A percentile compares a stretch with the other conserved stretches of the same genome.
Evolutionary conservation across 805 yeast species (phyloP).

Genomic region (Saccharomyces eubayanus): DNA sequence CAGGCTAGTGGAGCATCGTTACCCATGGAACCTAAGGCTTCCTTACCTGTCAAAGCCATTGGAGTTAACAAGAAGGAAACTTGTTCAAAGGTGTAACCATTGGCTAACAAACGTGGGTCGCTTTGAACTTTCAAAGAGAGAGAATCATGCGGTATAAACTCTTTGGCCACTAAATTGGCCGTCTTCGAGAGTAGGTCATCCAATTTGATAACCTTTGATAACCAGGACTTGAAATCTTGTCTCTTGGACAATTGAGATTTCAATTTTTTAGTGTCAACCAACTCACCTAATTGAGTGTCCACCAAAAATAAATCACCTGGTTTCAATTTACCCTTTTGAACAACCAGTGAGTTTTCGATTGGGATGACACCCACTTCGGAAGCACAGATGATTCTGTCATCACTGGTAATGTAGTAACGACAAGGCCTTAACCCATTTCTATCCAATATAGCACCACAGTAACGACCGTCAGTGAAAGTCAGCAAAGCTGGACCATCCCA

Average conservation of each 20-base stretch:
- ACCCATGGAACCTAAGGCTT: slow-evolving; percentile 97
- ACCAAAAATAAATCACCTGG: slow-evolving; percentile 96
- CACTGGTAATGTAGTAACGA: slow-evolving; percentile 90
- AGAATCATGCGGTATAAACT: slow-evolving; percentile 12
- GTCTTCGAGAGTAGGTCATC: slow-evolving; percentile 60
- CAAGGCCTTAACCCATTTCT: slow-evolving; percentile 97
- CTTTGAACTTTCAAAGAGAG: slow-evolving; percentile 45
- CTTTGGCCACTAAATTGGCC: slow-evolving; percentile 16
- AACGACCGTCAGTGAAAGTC: slow-evolving; percentile 94
- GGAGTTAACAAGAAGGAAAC: slow-evolving; percentile 76
- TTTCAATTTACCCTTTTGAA: slow-evolving; percentile 86
- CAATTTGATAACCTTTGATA: slow-evolving; percentile 76
- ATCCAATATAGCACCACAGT: slow-evolving; percentile 96
- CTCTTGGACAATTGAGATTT: slow-evolving; percentile 71
- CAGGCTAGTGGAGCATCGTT: slow-evolving; percentile 95
- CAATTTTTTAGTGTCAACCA: slow-evolving; percentile 87
- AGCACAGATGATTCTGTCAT: slow-evolving; percentile 93
- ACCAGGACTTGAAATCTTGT: slow-evolving; percentile 91
- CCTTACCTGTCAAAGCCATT: slow-evolving; percentile 88
- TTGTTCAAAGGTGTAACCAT: slow-evolving; percentile 94
- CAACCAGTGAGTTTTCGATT: slow-evolving; percentile 69
- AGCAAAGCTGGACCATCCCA: slow-evolving; percentile 99
- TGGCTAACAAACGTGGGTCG: slow-evolving; percentile 77
- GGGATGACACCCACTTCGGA: slow-evolving; percentile 97
- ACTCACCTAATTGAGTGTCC: slow-evolving; percentile 85